Evolutionary conservation across 169 alveolate genomes (phyloP).

Genomic region (Cryptosporidium felis): DNA sequence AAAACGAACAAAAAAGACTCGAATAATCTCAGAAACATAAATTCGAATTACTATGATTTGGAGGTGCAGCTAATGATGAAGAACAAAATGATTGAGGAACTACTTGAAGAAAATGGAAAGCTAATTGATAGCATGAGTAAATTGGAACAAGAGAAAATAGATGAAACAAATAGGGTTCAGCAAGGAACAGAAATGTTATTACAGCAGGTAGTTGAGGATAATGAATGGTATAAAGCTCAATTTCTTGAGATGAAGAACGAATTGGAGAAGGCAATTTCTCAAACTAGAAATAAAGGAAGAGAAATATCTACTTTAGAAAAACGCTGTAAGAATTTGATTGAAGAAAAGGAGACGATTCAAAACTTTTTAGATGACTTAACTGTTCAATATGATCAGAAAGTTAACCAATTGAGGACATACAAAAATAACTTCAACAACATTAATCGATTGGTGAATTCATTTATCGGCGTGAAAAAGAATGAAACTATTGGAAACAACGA

Average conservation of each 20-base stretch:
- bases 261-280: conserved; percentile 47
- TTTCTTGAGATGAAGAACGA: conserved; percentile 63
- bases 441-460: background rate
- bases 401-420: conserved; percentile 16
- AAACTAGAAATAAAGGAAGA: conserved; percentile 57
- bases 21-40: background rate
- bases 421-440: background rate
- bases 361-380: conserved; percentile 43
- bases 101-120: conserved; percentile 47
- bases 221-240: conserved; percentile 66
- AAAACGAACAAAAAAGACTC: background rate
- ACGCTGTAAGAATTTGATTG: conserved; percentile 44
- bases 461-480: conserved; percentile 1
- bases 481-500: background rate
- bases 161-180: conserved; percentile 38
- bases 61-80: conserved; percentile 68
- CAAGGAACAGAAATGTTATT: conserved; percentile 63
- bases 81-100: conserved; percentile 56
- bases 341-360: conserved; percentile 57
- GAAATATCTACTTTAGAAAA: conserved; percentile 51
- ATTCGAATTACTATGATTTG: conserved; percentile 11
- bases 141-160: conserved; percentile 48
- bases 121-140: conserved; percentile 35
- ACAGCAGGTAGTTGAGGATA: conserved; percentile 67
- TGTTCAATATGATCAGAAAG: conserved; percentile 36